Conservation (phyloP, 805 yeast genomes). For the Candida coquimbonensis region DNA sequence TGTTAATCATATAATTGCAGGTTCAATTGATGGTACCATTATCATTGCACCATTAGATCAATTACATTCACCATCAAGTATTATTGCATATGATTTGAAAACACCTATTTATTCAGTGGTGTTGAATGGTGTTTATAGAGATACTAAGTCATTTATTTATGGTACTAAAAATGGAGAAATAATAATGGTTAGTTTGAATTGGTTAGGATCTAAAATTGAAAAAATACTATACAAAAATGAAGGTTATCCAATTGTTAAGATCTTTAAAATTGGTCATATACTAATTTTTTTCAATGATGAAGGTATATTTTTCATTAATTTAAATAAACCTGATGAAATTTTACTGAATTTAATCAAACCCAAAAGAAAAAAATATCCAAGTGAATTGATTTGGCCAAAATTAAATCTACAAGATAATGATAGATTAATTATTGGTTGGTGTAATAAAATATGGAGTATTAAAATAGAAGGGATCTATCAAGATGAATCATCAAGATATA, state of each 20-base stretch:
- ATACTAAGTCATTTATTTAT: conserved; percentile 60
- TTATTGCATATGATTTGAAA: conserved; percentile 68
- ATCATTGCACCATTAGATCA: conserved; percentile 60
- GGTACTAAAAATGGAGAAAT: conserved; percentile 92
- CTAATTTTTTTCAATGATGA: conserved; percentile 78
- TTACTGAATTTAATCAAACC: conserved; percentile 54
- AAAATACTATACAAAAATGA: conserved; percentile 42
- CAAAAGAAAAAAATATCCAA: conserved; percentile 38
- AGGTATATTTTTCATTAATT: conserved; percentile 68
- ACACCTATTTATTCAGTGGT: conserved; percentile 87
- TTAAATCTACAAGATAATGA: conserved; percentile 59
- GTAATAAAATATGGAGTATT: conserved; percentile 64
- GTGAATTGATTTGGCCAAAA: conserved; percentile 82
- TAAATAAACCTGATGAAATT: conserved; percentile 35
- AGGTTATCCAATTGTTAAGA: conserved; percentile 64
- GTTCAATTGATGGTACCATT: conserved; percentile 91
- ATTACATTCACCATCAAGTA: conserved; percentile 13
- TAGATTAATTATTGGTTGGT: conserved; percentile 78
- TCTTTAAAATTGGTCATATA: conserved; percentile 56
- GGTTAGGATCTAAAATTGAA: conserved; percentile 84
- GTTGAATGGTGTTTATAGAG: conserved; percentile 60
- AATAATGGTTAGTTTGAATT: conserved; percentile 63
- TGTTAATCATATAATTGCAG: conserved; percentile 64
- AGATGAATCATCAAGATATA: conserved; percentile 7
- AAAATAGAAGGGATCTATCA: conserved; percentile 30